Percentiles rank a stretch among this genome's conserved stretches.
phyloP scores from a whole-genome alignment of 257 asterid genomes.

The Jacaranda copaia region DNA sequence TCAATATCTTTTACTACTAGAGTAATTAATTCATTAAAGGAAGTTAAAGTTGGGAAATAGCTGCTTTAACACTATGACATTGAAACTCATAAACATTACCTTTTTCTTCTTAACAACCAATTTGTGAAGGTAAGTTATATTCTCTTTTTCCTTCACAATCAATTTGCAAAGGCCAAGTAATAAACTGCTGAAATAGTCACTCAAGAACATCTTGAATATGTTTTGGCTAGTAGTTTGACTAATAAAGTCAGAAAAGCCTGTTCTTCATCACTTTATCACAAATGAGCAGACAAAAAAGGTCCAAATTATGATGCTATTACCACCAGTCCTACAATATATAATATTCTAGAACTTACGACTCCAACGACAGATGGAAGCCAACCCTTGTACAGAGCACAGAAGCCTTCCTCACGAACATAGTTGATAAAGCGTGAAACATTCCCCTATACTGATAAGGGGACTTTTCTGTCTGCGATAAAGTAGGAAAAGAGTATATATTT shows the following conservation, averaged over 20 bases:
- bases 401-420: conserved; percentile 97
- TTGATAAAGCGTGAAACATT: conserved; percentile 90
- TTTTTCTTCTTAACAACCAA: conserved; percentile 11
- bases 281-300: not conserved
- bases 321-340: conserved; percentile 13
- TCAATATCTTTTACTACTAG: not conserved
- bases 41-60: not conserved
- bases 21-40: conserved; percentile 2
- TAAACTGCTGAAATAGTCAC: conserved; percentile 12
- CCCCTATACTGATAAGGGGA: conserved; percentile 96
- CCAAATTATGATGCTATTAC: conserved; percentile 18
- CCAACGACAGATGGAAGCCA: conserved; percentile 99
- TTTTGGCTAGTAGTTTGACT: not conserved
- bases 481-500: conserved; percentile 20
- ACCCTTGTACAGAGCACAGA: conserved; percentile 93
- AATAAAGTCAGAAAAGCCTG: conserved; percentile 12
- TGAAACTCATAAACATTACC: not conserved
- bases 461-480: conserved; percentile 73
- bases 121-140: not conserved
- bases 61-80: conserved; percentile 22
- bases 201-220: not conserved
- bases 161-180: not conserved
- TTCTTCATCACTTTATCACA: conserved; percentile 27
- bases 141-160: not conserved
- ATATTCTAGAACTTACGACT: conserved; percentile 72